Evolutionary conservation across 164 flowering plant genomes (phyloP).

Genomic region (Piper betle): DNA sequence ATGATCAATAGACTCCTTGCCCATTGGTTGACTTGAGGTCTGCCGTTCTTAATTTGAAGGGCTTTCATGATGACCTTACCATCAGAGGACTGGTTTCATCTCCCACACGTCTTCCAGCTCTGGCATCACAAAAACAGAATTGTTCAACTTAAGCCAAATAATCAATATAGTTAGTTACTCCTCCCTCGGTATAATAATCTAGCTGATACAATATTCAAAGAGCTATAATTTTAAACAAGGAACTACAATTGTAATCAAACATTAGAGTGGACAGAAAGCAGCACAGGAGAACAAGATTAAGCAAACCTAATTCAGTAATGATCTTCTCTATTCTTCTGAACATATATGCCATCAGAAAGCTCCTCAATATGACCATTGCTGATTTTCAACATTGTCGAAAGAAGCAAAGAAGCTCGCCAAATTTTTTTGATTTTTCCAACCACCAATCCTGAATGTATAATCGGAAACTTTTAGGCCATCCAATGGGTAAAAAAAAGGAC

Average conservation of each 20-base stretch:
- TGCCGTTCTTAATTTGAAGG: conserved; percentile 64
- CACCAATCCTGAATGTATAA: conserved; percentile 39
- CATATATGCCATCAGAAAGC: conserved; percentile 7
- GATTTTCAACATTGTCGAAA: conserved; percentile 46
- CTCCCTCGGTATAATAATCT: neutral
- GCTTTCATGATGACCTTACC: conserved; percentile 77
- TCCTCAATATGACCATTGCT: conserved; percentile 12
- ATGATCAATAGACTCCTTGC: conserved; percentile 22
- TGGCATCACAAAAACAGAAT: conserved; percentile 11
- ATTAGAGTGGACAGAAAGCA: neutral
- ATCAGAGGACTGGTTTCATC: conserved; percentile 61
- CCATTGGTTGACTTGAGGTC: conserved; percentile 73
- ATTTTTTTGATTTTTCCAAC: conserved; percentile 67
- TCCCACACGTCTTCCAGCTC: conserved; percentile 83
- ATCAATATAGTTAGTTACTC: neutral
- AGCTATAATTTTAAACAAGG: neutral
- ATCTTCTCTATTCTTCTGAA: conserved; percentile 34
- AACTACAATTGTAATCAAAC: neutral
- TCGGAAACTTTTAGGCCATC: neutral
- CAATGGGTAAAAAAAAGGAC: neutral
- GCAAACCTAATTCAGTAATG: conserved; percentile 45
- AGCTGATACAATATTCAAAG: no score
- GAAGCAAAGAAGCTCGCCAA: conserved; percentile 70
- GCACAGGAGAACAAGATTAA: neutral
- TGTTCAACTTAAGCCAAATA: neutral